These are phyloP conservation scores for Leishmania lainsoni DNA, from an alignment of 208 protist species.

Conservation along the genomic window DNA sequence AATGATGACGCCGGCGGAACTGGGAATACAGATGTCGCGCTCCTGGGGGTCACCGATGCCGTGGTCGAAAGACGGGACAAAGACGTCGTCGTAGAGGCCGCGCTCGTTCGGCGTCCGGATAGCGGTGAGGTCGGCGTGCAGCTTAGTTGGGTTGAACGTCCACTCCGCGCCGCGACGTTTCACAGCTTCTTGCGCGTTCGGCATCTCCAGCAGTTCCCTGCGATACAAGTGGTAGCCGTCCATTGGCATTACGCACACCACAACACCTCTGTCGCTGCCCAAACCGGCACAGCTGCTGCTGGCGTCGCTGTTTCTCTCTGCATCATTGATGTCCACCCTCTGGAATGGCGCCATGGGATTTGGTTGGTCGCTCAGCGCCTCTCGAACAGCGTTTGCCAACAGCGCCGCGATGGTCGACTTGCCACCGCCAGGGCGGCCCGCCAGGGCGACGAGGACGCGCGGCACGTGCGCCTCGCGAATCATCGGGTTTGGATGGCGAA, in stretches of 20 bases:
- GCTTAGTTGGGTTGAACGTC: slow-evolving; percentile 72
- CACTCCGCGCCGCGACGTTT: slow-evolving; percentile 74
- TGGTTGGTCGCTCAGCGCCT: slow-evolving; percentile 18
- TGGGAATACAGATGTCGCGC: slow-evolving; percentile 47
- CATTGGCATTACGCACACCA: slow-evolving; percentile 76
- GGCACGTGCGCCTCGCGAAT: slow-evolving; percentile 26
- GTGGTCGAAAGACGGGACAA: slow-evolving; percentile 83
- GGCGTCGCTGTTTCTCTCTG: slow-evolving; percentile 6
- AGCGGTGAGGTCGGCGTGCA: slow-evolving; percentile 51
- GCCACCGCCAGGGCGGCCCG: slow-evolving; percentile 76
- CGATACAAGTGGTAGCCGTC: slow-evolving; percentile 83
- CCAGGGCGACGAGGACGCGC: slow-evolving; percentile 72
- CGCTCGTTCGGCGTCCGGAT: slow-evolving; percentile 34
- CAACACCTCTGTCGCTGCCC: slow-evolving; percentile 17
- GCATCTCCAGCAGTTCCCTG: slow-evolving; percentile 52
- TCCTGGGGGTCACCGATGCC: slow-evolving; percentile 60
- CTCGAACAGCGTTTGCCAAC: slow-evolving; percentile 47
- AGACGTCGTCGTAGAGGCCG: slow-evolving; percentile 52
- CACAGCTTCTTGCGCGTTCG: slow-evolving; percentile 59
- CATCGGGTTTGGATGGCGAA: slow-evolving; percentile 24
- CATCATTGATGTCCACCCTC: slow-evolving; percentile 16
- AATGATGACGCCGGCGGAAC: slow-evolving; percentile 54
- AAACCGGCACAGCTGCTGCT: not conserved
- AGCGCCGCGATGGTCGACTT: slow-evolving; percentile 58
- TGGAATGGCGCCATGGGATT: slow-evolving; percentile 17